Base-by-base conservation (phyloP, 192 early-diverging fungal species). In the Linnemannia hyalina region DNA sequence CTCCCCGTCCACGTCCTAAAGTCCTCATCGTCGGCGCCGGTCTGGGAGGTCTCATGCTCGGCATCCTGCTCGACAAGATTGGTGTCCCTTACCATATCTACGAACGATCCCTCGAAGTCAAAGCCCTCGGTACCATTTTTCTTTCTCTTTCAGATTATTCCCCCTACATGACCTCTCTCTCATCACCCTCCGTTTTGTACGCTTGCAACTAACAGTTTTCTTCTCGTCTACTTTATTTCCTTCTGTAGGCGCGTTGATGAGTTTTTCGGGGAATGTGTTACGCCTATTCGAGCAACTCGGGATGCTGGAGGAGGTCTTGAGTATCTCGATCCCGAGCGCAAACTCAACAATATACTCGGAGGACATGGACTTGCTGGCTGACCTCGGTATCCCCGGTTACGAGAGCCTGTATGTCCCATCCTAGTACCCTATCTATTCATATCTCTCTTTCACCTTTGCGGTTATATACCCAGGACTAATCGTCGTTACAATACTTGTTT, bases 21-120 rank as follows among this genome's bases (percentile, higher is more conserved):
- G 71, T 73, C 23, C 44, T 49, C 11, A 73, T 73, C 71, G n/a
- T 46, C 26, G 71, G 71, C 15, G 44, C 44, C 42, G 71, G 71
- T 16, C 44, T 73, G 3, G 71, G 71, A 11, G 71, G 71, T 4
- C 42, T 73, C 13, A 73, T 46, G 41, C 6, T 73, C 8, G 44
- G 41, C 23, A 73, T 73, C 44, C 38, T 73, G 22, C 44, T 73
- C 26, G 71, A 73, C 26, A 41, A 46, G 15, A 46, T 46, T 2
- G 71, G 71, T 6, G 42, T 73, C 71, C 41, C 40, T 11, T 73
- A 73, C 26, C 71, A 73, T 15, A 73, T 73, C 42, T 73, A 73
- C 13, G 71, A 73, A 46, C 71, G 44, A 44, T 9, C 40, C 44
- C 71, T 46, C 44, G 44, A 73, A 49, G 40, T 73, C 71, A 73